phyloP scores from a whole-genome alignment of 495 filamentous ascomycete genomes.

The Aspergillus sclerotiicarbonarius region DNA sequence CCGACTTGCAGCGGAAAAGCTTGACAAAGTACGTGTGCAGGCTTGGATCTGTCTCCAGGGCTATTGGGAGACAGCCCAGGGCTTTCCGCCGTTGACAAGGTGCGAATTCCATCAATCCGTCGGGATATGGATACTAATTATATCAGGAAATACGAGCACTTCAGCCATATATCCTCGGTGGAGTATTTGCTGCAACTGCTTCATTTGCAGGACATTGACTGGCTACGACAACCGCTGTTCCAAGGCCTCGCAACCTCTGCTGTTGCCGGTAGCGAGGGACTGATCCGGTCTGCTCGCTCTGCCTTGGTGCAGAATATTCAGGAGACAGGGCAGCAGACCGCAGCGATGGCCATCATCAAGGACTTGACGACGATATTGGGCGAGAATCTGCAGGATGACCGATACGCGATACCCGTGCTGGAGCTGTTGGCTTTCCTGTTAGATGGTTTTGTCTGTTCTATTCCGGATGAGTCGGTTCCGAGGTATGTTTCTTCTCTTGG shows the following conservation, averaged over 20 bases:
- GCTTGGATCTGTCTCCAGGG: conserved; percentile 54
- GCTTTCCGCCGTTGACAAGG: conserved; percentile 37
- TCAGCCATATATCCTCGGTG: conserved; percentile 42
- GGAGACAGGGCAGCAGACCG: conserved; percentile 32
- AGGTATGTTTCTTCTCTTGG: conserved; percentile 14
- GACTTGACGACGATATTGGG: conserved; percentile 44
- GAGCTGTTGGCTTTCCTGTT: conserved; percentile 75
- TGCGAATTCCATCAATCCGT: conserved; percentile 11
- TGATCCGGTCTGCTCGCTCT: conserved; percentile 69
- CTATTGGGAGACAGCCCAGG: conserved; percentile 35
- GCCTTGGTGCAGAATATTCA: conserved; percentile 58
- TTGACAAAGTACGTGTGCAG: conserved; percentile 78
- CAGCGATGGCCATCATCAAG: conserved; percentile 36
- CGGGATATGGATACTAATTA: conserved; percentile 19
- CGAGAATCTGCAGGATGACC: conserved; percentile 56
- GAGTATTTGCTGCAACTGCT: conserved; percentile 47
- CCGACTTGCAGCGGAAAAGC: conserved; percentile 77
- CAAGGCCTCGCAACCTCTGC: conserved; percentile 80
- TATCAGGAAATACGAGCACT: conserved; percentile 42
- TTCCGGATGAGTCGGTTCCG: conserved; percentile 19
- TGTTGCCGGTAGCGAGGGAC: conserved; percentile 76
- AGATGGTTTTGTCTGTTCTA: conserved; percentile 38
- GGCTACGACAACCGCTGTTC: conserved; percentile 51
- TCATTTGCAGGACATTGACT: conserved; percentile 33
- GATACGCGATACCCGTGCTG: conserved; percentile 70